A percentile compares a stretch with the other conserved stretches of the same genome.
Evolutionary conservation across 2,329 filamentous ascomycete species (phyloP).

Genomic region (Blastomyces silverae): DNA sequence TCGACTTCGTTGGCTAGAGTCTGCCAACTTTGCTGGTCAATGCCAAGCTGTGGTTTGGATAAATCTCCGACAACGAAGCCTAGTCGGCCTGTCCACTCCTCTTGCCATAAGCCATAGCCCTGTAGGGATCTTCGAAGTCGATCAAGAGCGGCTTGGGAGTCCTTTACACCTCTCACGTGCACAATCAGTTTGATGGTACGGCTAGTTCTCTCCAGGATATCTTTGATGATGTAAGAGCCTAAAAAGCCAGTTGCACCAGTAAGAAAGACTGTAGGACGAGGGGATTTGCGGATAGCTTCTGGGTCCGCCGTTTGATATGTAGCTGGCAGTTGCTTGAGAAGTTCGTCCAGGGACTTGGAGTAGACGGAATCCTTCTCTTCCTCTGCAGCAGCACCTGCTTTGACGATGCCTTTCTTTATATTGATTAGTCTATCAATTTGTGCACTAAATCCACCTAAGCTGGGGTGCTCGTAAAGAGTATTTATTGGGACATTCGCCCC

Average conservation of each 20-base stretch:
- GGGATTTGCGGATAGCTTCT: slow-evolving; percentile 25
- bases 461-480: slow-evolving; percentile 23
- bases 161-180: slow-evolving; percentile 64
- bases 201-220: slow-evolving; percentile 58
- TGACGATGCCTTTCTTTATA: slow-evolving; percentile 36
- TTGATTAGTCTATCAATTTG: slow-evolving; percentile 50
- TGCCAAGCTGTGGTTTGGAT: slow-evolving; percentile 62
- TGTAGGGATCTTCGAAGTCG: slow-evolving; percentile 61
- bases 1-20: slow-evolving; percentile 60
- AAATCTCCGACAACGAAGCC: slow-evolving; percentile 67
- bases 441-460: slow-evolving; percentile 43
- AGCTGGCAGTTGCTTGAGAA: slow-evolving; percentile 46
- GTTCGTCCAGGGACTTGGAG: slow-evolving; percentile 46
- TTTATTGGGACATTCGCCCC: slow-evolving; percentile 23
- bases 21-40: slow-evolving; percentile 61
- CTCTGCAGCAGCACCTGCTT: slow-evolving; percentile 41
- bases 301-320: slow-evolving; percentile 32
- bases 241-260: slow-evolving; percentile 90
- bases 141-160: slow-evolving; percentile 52
- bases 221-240: slow-evolving; percentile 69
- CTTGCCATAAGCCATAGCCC: slow-evolving; percentile 73
- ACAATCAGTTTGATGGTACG: slow-evolving; percentile 59
- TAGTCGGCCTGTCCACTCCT: slow-evolving; percentile 51
- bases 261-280: slow-evolving; percentile 59
- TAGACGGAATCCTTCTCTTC: slow-evolving; percentile 48